Conservation (phyloP, 768 basidiomycete genomes). For the Lactarius evosmus region DNA sequence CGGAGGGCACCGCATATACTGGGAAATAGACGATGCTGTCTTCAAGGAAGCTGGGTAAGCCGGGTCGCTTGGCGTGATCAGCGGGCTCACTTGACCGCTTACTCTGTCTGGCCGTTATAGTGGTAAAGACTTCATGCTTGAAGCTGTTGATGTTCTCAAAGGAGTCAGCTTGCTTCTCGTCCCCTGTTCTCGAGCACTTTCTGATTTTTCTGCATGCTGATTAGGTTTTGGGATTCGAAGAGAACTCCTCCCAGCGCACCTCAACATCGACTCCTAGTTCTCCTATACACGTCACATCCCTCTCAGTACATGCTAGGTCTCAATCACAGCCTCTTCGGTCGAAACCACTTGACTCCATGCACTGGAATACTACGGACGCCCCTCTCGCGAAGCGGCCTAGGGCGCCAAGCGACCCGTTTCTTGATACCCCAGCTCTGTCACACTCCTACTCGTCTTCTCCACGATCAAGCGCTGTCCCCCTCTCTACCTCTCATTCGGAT, state of each 20-base stretch:
- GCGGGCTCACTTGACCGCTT: conserved; percentile 27
- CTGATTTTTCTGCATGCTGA: conserved; percentile 21
- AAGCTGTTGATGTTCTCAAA: conserved; percentile 86
- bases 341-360: conserved; percentile 31
- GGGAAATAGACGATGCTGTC: conserved; percentile 93
- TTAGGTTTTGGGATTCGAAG: conserved; percentile 73
- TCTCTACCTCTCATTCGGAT: conserved; percentile 37
- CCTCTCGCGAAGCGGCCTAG: conserved; percentile 60
- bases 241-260: conserved; percentile 37
- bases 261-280: conserved; percentile 32
- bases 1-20: conserved; percentile 66
- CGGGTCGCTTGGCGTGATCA: conserved; percentile 20
- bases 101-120: conserved; percentile 41
- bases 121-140: conserved; percentile 92
- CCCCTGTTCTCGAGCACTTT: conserved; percentile 21
- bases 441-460: conserved; percentile 54
- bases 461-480: conserved; percentile 35
- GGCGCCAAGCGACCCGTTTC: conserved; percentile 76
- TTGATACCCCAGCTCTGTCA: conserved; percentile 64
- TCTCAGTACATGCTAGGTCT: conserved; percentile 49
- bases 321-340: conserved; percentile 52
- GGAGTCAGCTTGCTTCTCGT: conserved; percentile 58
- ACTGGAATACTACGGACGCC: conserved; percentile 39
- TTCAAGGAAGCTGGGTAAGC: conserved; percentile 93
- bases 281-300: conserved; percentile 39